A percentile compares a stretch with the other conserved stretches of the same genome.
phyloP scores from a whole-genome alignment of 306 rosid genomes.

The Acacia melanoxylon region DNA sequence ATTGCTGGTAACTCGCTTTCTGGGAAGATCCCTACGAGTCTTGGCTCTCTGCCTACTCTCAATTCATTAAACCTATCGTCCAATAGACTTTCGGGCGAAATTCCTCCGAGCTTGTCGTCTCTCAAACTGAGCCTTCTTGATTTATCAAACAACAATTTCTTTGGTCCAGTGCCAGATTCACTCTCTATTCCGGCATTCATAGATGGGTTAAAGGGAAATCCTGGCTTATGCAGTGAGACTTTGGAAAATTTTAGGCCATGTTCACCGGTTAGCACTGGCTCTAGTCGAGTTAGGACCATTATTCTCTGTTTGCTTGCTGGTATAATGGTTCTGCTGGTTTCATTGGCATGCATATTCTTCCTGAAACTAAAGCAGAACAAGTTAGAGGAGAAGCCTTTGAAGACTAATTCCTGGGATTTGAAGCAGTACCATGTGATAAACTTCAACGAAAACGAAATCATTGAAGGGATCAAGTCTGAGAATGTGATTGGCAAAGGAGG shows the following conservation, averaged over 20 bases:
- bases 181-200: conserved; percentile 46
- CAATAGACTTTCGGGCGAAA: conserved; percentile 55
- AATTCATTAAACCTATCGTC: conserved; percentile 59
- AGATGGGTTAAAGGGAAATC: conserved; percentile 54
- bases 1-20: conserved; percentile 50
- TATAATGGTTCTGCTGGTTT: conserved; percentile 36
- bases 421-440: conserved; percentile 50
- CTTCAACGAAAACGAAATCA: conserved; percentile 57
- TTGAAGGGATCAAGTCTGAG: conserved; percentile 48
- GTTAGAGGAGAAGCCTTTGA: conserved; percentile 31
- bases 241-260: conserved; percentile 39
- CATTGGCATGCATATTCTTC: conserved; percentile 34
- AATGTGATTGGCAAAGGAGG: conserved; percentile 69
- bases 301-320: conserved; percentile 42
- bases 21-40: conserved; percentile 46
- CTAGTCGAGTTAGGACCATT: conserved; percentile 27
- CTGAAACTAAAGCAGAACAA: conserved; percentile 34
- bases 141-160: conserved; percentile 50
- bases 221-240: conserved; percentile 56
- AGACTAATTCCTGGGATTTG: conserved; percentile 53
- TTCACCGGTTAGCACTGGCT: conserved; percentile 24
- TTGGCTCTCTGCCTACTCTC: conserved; percentile 53
- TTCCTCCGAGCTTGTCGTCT: conserved; percentile 47
- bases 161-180: conserved; percentile 47
- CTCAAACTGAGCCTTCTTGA: conserved; percentile 60